Percentiles rank a stretch among this genome's conserved stretches.
These are phyloP conservation scores for Coleophoma eucalyptorum DNA, from an alignment of 2,329 filamentous ascomycete genomes.

Conservation along the genomic window DNA sequence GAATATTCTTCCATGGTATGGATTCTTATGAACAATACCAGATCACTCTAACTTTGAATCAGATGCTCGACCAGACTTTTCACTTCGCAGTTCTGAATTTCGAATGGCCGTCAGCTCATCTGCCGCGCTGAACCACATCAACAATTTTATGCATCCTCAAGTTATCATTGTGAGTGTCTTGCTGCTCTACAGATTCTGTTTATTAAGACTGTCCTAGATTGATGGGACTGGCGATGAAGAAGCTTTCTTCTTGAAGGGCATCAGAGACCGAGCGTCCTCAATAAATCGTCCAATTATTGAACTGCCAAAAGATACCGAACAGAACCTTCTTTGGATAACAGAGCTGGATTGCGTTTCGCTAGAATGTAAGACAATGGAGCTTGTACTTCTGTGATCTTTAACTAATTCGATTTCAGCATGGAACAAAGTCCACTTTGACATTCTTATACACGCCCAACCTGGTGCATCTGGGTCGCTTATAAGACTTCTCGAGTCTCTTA, in stretches of 20 bases:
- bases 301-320: constrained; percentile 60
- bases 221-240: constrained; percentile 69
- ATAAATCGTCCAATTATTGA: constrained; percentile 66
- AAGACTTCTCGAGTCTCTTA: constrained; percentile 72
- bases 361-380: constrained; percentile 41
- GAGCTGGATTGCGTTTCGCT: constrained; percentile 72
- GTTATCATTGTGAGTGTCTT: constrained; percentile 34
- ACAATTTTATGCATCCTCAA: constrained; percentile 72
- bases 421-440: constrained; percentile 75
- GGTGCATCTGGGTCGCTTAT: constrained; percentile 71
- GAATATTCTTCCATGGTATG: constrained; percentile 53
- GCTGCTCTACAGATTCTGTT: background rate
- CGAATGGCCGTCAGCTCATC: constrained; percentile 64
- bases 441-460: constrained; percentile 73
- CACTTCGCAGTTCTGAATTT: constrained; percentile 62
- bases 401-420: constrained; percentile 50
- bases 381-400: background rate
- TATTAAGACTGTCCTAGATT: constrained; percentile 46
- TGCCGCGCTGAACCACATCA: constrained; percentile 69
- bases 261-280: constrained; percentile 49
- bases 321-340: constrained; percentile 72
- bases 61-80: constrained; percentile 76
- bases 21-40: constrained; percentile 20
- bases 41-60: constrained; percentile 9
- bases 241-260: constrained; percentile 57